Conservation (phyloP, 2,329 filamentous ascomycete genomes). For the Pleoardoris graminearum region DNA sequence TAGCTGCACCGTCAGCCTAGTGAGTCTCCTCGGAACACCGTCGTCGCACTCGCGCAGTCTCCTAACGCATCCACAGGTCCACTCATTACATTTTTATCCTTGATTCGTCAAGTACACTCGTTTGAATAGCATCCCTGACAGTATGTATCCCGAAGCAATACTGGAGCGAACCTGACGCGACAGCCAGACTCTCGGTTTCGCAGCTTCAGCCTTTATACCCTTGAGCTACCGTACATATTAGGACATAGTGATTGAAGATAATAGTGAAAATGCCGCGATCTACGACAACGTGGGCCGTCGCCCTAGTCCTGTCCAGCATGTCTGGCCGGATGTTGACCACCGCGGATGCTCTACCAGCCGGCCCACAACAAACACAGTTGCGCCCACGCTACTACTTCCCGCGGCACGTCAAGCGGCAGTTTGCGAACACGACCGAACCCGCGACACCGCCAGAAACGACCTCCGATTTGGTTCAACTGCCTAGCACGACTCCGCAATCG, state of each 20-base stretch:
- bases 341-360: conserved; percentile 54
- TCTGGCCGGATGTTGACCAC: conserved; percentile 52
- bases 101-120: conserved; percentile 58
- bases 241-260: conserved; percentile 31
- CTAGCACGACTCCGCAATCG: conserved; percentile 27
- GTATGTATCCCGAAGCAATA: conserved; percentile 23
- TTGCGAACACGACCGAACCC: conserved; percentile 40
- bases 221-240: conserved; percentile 26
- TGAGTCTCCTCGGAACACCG: conserved; percentile 23
- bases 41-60: background rate
- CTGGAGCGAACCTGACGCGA: conserved; percentile 7
- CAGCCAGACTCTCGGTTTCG: conserved; percentile 22
- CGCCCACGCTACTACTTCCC: conserved; percentile 54
- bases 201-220: conserved; percentile 21
- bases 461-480: conserved; percentile 20
- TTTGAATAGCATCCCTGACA: conserved; percentile 49
- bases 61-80: conserved; percentile 36
- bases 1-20: conserved; percentile 45
- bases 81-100: conserved; percentile 41
- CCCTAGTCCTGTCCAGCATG: conserved; percentile 49
- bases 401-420: conserved; percentile 51
- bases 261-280: conserved; percentile 50
- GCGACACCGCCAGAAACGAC: conserved; percentile 25
- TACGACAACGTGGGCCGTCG: conserved; percentile 52
- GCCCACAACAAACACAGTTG: conserved; percentile 38